Percentiles rank a stretch among this genome's conserved stretches.
phyloP scores from a whole-genome alignment of 495 filamentous ascomycete genomes.

The Xylaria palmicola region DNA sequence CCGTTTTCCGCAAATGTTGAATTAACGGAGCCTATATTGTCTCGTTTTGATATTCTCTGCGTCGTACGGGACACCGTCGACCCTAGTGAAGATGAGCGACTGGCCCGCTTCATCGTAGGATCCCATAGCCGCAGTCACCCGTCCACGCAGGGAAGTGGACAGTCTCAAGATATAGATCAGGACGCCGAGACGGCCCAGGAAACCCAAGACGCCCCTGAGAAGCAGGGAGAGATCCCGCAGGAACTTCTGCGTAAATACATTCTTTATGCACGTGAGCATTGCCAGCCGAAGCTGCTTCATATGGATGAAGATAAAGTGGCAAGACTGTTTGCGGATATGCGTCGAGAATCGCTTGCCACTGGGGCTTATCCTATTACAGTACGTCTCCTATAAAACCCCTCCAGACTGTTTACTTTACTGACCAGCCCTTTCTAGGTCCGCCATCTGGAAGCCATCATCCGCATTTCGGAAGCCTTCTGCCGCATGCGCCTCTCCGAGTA shows the following conservation, averaged over 20 bases:
- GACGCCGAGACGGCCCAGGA: constrained; percentile 44
- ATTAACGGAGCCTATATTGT: constrained; percentile 94
- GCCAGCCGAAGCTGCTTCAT: constrained; percentile 89
- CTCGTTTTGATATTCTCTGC: constrained; percentile 97
- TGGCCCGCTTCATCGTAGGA: constrained; percentile 92
- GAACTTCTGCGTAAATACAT: constrained; percentile 96
- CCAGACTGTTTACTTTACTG: constrained; percentile 15
- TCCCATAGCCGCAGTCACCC: constrained; percentile 92
- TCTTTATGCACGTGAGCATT: constrained; percentile 88
- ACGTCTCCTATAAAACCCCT: constrained; percentile 38
- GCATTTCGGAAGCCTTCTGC: constrained; percentile 87
- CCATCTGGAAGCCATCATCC: constrained; percentile 96
- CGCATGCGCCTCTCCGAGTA: constrained; percentile 96
- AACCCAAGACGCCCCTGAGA: constrained; percentile 54
- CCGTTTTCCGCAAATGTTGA: constrained; percentile 96
- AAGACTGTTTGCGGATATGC: constrained; percentile 92
- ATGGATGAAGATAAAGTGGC: constrained; percentile 98
- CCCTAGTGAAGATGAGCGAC: constrained; percentile 87
- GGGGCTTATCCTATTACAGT: constrained; percentile 98
- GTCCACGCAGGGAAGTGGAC: constrained; percentile 53
- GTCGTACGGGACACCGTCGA: constrained; percentile 98
- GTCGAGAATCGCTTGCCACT: constrained; percentile 85
- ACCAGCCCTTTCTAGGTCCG: constrained; percentile 64
- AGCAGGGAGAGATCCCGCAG: constrained; percentile 82
- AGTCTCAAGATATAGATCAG: constrained; percentile 62